Conservation (phyloP, 2,329 filamentous ascomycete genomes). For the Diaporthe aspalathi region DNA sequence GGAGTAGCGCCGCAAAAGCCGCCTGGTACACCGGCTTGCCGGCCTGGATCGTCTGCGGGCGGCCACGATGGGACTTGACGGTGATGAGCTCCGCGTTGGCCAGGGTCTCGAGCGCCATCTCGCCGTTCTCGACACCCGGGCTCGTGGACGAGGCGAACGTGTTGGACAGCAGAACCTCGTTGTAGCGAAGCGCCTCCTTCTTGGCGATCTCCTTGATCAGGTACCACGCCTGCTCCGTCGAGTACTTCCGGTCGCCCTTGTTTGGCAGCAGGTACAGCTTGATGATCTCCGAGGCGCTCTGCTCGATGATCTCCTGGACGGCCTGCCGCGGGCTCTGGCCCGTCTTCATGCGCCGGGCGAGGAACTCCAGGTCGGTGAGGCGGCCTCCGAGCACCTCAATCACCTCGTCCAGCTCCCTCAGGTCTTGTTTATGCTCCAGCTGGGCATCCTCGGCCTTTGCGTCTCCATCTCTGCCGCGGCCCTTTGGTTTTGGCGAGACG, state of each 20-base stretch:
- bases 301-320: constrained; percentile 87
- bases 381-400: constrained; percentile 88
- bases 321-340: constrained; percentile 86
- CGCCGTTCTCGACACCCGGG: constrained; percentile 67
- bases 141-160: constrained; percentile 73
- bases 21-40: constrained; percentile 89
- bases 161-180: constrained; percentile 82
- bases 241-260: constrained; percentile 73
- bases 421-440: constrained; percentile 57
- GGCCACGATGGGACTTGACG: constrained; percentile 77
- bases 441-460: constrained; percentile 47
- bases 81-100: constrained; percentile 88
- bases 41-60: constrained; percentile 80
- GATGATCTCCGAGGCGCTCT: constrained; percentile 88
- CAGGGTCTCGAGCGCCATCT: constrained; percentile 81
- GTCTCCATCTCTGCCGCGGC: constrained; percentile 41
- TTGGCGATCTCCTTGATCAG: constrained; percentile 82
- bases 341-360: constrained; percentile 88
- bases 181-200: constrained; percentile 80
- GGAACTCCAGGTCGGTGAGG: constrained; percentile 93
- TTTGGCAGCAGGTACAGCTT: constrained; percentile 89
- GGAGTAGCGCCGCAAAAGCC: constrained; percentile 78
- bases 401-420: constrained; percentile 81
- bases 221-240: constrained; percentile 88
- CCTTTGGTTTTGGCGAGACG: constrained; percentile 57